Evolutionary conservation across 768 basidiomycete species (phyloP), one percentile per base, ranked within the genome.

Genomic region (Exidia glandulosa): DNA sequence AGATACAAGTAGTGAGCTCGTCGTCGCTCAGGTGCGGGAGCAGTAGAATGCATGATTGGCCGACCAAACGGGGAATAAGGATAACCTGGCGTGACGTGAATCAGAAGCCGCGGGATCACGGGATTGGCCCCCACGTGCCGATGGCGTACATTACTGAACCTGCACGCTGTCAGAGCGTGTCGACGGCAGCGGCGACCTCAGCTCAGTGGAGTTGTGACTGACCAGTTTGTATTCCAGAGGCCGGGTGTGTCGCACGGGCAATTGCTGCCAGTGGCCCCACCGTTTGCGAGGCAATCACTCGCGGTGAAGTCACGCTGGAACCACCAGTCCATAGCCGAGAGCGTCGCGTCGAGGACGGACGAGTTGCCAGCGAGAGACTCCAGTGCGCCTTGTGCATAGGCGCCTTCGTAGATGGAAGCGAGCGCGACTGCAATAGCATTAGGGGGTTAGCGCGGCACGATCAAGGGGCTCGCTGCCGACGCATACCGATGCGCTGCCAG

Each of bases 171-270:
- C 6, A 19, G 6, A 5, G 41, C 9, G 9, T 45, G n/a, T n/a
- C n/a, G n/a, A n/a, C 41, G 23, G 41, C 41, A 19, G 19, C 19
- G 9, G 27, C 31, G 33, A 14, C 29, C 34, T 23, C 30, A 29
- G 14, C 58, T 30, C 14, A 2, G 19, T 59, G 77, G 10, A 48
- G 81, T 81, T 63, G 84, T 84, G 4, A 78, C 78, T 63, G 77
- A 82, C 85, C 84, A 86, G 65, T 85, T 86, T 1, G 79, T 77
- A 63, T 85, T 87, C 81, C 83, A 85, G 13, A 71, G 54, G 9
- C 65, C 81, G 3, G 77, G 74, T 9, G 81, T 81, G 12, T 70
- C 70, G 63, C 85, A 87, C 5, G 84, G 82, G 63, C 85, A 86
- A 12, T 45, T 45, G 1, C 71, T 62, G 3, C 69, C 33, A 4